Evolutionary conservation across 805 yeast genomes (phyloP), one percentile per base, ranked within the genome.

Genomic region (Pachysolen tannophilus): DNA sequence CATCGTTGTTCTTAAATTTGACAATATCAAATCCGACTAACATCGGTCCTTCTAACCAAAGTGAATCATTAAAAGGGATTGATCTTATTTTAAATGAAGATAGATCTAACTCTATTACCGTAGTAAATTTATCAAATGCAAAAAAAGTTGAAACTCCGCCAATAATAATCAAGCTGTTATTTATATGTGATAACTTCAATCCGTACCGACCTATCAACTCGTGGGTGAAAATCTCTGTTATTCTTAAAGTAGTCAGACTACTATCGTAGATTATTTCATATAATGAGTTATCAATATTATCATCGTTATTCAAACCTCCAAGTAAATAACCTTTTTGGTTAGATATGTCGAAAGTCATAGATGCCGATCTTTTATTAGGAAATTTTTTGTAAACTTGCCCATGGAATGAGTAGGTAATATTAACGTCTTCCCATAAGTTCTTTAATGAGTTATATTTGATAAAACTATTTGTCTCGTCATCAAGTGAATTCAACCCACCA

Each of bases 121-220:
- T 52, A 14, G 58, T 61, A 0, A 40, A 24, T 26, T 53, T 56
- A 36, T 49, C 62, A 41, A 56, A 60, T 18, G 61, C 45, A 28
- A 48, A 41, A 4, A 42, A 32, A 0, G 67, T 58, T 11, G 74
- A 66, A 1, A 73, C 75, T 17, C 85, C 87, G 19, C 87, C 86
- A 4, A 67, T 59, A 1, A 82, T 28, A 2, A 74, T 15, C 2
- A 78, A 28, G 14, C 55, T 52, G n/a, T 51, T 43, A n/a, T 50
- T 43, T 2, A 61, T 24, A 26, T 60, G 50, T 4, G 49, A 44
- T 2, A 55, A 48, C 35, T 64, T 55, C 16, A 74, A 58, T 3
- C 85, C 83, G 35, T 70, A 72, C 41, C 82, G 59, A 35, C 55
- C 60, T 19, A 70, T 50, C 6, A 62, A 41, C 2, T 53, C 49